A percentile compares a stretch with the other conserved stretches of the same genome.
These are phyloP conservation scores for Chaetomium sp. DNA, from an alignment of 2,329 filamentous ascomycete genomes.

Conservation along the genomic window DNA sequence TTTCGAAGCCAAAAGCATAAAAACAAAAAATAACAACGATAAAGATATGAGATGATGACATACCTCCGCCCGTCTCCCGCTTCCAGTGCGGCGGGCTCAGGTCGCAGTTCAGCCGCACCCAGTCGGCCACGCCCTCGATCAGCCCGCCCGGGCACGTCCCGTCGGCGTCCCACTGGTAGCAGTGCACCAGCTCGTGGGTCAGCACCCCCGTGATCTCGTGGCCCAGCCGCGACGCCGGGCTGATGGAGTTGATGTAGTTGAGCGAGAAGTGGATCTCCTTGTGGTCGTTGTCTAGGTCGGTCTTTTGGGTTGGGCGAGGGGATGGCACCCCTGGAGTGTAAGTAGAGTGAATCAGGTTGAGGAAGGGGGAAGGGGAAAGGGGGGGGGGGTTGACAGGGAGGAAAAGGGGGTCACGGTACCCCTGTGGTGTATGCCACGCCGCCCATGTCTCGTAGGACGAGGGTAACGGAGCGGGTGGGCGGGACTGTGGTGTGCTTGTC, in stretches of 20 bases:
- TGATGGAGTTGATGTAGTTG: slow-evolving; percentile 64
- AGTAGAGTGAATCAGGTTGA: background rate
- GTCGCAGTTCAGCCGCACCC: slow-evolving; percentile 75
- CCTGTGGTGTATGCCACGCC: slow-evolving; percentile 86
- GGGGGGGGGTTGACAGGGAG: background rate
- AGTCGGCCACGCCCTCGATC: slow-evolving; percentile 91
- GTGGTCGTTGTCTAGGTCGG: slow-evolving; percentile 77
- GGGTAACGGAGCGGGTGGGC: slow-evolving; percentile 80
- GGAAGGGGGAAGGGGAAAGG: too few species aligned
- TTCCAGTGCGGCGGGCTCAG: slow-evolving; percentile 85
- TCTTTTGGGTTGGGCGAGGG: slow-evolving; percentile 48
- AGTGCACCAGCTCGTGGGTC: slow-evolving; percentile 92
- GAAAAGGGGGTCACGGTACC: slow-evolving; percentile 21
- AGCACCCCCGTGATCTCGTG: slow-evolving; percentile 80
- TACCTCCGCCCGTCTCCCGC: slow-evolving; percentile 45
- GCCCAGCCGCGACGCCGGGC: slow-evolving; percentile 45
- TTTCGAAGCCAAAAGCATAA: background rate
- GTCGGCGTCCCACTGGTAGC: slow-evolving; percentile 77
- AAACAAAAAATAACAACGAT: background rate
- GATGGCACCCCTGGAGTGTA: background rate
- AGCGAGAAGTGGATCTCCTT: slow-evolving; percentile 92
- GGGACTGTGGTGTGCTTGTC: slow-evolving; percentile 49
- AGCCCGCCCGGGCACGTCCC: slow-evolving; percentile 70
- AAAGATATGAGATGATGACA: background rate
- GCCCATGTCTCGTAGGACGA: slow-evolving; percentile 75